A percentile compares a stretch with the other conserved stretches of the same genome.
Evolutionary conservation across 139 green algal species (phyloP).

Genomic region (Coccomyxa sp.): DNA sequence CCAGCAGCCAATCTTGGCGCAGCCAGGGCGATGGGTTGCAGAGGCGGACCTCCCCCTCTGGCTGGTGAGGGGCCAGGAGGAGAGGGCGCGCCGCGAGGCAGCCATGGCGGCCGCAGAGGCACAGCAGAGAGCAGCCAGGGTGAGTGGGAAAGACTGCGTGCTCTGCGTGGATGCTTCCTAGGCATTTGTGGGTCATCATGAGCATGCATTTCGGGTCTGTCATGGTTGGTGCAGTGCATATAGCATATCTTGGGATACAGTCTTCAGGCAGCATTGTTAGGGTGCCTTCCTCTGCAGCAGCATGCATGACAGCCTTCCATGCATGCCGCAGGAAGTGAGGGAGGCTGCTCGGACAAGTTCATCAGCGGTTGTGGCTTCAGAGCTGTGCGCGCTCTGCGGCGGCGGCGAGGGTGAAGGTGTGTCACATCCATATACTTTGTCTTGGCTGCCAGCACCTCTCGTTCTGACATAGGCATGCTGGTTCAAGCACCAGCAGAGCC

Average conservation of each 20-base stretch:
- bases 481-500: too few relatives aligned
- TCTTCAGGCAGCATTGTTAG: too few relatives aligned
- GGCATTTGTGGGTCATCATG: neutral
- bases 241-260: too few relatives aligned
- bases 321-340: neutral
- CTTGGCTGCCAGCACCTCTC: too few relatives aligned
- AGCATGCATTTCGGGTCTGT: too few relatives aligned
- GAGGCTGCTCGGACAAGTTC: conserved; percentile 15
- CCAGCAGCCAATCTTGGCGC: too few relatives aligned
- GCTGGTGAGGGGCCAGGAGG: conserved; percentile 44
- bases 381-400: conserved; percentile 35
- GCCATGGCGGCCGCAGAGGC: conserved; percentile 19
- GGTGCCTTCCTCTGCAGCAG: too few relatives aligned
- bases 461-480: too few relatives aligned
- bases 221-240: too few relatives aligned
- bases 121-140: conserved; percentile 2
- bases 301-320: too few relatives aligned
- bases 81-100: conserved; percentile 30
- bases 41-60: conserved; percentile 46
- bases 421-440: too few relatives aligned
- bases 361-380: conserved; percentile 23
- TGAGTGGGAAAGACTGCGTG: too few relatives aligned
- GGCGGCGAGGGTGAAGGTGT: conserved; percentile 31
- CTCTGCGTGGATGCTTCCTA: neutral
- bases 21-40: conserved; percentile 38